phyloP scores from a whole-genome alignment of 495 filamentous ascomycete genomes.

The Aspergillus sparsus region DNA sequence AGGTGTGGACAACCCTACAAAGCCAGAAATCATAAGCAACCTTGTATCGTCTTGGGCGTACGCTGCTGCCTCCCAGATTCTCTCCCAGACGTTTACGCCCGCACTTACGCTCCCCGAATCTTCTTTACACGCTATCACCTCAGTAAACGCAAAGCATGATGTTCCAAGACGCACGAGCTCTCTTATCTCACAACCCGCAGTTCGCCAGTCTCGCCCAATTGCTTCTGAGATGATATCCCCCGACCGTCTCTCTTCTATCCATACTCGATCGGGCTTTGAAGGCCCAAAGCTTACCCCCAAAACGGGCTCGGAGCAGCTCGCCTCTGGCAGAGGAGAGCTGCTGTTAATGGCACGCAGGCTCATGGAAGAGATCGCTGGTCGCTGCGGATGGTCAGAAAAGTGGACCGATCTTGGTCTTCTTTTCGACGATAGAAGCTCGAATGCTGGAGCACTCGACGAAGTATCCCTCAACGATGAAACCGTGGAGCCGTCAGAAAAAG shows the following conservation, averaged over 20 bases:
- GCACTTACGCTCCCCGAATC: slow-evolving; percentile 65
- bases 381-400: slow-evolving; percentile 73
- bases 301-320: slow-evolving; percentile 78
- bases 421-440: slow-evolving; percentile 55
- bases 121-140: slow-evolving; percentile 40
- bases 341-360: slow-evolving; percentile 76
- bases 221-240: slow-evolving; percentile 37
- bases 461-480: slow-evolving; percentile 42
- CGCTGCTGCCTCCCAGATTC: slow-evolving; percentile 72
- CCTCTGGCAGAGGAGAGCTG: slow-evolving; percentile 77
- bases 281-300: slow-evolving; percentile 45
- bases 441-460: slow-evolving; percentile 50
- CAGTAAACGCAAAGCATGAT: slow-evolving; percentile 49
- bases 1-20: slow-evolving; percentile 37
- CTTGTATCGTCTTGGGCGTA: slow-evolving; percentile 84
- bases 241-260: slow-evolving; percentile 22
- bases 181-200: slow-evolving; percentile 28
- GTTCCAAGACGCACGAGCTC: slow-evolving; percentile 49
- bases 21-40: slow-evolving; percentile 68
- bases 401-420: slow-evolving; percentile 64
- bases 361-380: slow-evolving; percentile 71
- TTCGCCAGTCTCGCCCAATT: slow-evolving; percentile 31
- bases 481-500: slow-evolving; percentile 25
- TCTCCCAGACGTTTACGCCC: slow-evolving; percentile 73
- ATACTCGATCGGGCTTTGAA: slow-evolving; percentile 32